phyloP scores from a whole-genome alignment of 345 rosid species.

The Eucalyptus virginea region DNA sequence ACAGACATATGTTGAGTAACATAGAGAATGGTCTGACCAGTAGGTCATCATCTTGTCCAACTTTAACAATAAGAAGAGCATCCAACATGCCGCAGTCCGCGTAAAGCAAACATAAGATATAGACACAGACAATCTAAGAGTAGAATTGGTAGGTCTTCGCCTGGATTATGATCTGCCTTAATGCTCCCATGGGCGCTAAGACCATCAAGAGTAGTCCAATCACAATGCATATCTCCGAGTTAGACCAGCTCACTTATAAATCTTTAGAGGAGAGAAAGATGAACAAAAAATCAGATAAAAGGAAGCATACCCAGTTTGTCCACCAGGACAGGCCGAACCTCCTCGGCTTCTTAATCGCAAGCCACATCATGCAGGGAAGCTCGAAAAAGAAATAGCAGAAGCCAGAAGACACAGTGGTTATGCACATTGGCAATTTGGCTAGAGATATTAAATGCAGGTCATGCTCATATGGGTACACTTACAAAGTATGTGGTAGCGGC shows the following conservation, averaged over 20 bases:
- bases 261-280: background rate
- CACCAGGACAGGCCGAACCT: conserved; percentile 56
- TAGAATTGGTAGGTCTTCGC: conserved; percentile 48
- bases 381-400: background rate
- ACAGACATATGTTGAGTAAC: rapidly evolving
- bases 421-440: background rate
- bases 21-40: background rate
- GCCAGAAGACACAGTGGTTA: background rate
- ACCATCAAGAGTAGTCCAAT: conserved; percentile 56
- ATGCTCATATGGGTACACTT: background rate
- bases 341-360: conserved; percentile 35
- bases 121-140: conserved; percentile 9
- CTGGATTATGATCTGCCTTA: conserved; percentile 46
- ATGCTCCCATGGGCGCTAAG: conserved; percentile 66
- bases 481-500: conserved; percentile 73
- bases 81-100: background rate
- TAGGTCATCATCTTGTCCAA: background rate
- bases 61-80: background rate
- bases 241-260: background rate
- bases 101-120: background rate
- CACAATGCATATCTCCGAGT: conserved; percentile 49
- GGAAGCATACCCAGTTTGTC: conserved; percentile 44
- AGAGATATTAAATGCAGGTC: background rate
- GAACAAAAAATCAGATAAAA: background rate
- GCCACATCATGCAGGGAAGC: conserved; percentile 73